A percentile compares a stretch with the other conserved stretches of the same genome.
Conservation (phyloP, 192 early-diverging fungal genomes). For the Linderina pennispora region DNA sequence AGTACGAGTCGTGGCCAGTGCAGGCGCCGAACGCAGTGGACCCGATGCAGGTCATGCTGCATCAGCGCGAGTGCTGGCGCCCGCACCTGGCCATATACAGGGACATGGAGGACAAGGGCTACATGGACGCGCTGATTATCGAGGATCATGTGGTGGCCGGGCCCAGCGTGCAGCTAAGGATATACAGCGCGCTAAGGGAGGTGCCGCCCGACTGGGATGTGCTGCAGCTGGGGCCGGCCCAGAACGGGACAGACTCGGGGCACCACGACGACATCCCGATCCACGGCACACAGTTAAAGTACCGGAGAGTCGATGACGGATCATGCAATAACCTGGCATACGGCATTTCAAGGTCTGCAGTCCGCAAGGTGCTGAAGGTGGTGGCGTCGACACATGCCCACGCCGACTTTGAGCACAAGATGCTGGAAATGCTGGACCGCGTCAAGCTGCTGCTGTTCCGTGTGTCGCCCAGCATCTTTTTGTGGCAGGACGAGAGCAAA, state of each 20-base stretch:
- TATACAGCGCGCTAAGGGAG: slow-evolving; percentile 31
- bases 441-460: slow-evolving; percentile 39
- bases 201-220: slow-evolving; percentile 44
- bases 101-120: slow-evolving; percentile 25
- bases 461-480: slow-evolving; percentile 34
- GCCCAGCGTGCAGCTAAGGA: slow-evolving; percentile 25
- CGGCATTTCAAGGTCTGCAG: slow-evolving; percentile 35
- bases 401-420: slow-evolving; percentile 41
- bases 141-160: slow-evolving; percentile 44
- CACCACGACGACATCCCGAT: slow-evolving; percentile 37
- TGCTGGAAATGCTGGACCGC: slow-evolving; percentile 26
- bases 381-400: slow-evolving; percentile 33
- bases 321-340: slow-evolving; percentile 45
- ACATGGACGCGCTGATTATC: slow-evolving; percentile 39
- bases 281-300: slow-evolving; percentile 14
- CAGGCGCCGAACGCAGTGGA: slow-evolving; percentile 22
- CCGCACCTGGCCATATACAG: slow-evolving; percentile 35
- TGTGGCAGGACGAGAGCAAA: slow-evolving; percentile 15
- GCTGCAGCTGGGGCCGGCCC: slow-evolving; percentile 34
- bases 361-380: slow-evolving; percentile 27
- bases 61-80: slow-evolving; percentile 47
- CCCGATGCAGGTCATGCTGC: slow-evolving; percentile 15
- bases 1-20: slow-evolving; percentile 33
- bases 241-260: slow-evolving; percentile 41
- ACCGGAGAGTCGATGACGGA: slow-evolving; percentile 43